These are phyloP conservation scores for Ananas comosus DNA, from an alignment of 176 grass and related monocot species.

Conservation along the genomic window DNA sequence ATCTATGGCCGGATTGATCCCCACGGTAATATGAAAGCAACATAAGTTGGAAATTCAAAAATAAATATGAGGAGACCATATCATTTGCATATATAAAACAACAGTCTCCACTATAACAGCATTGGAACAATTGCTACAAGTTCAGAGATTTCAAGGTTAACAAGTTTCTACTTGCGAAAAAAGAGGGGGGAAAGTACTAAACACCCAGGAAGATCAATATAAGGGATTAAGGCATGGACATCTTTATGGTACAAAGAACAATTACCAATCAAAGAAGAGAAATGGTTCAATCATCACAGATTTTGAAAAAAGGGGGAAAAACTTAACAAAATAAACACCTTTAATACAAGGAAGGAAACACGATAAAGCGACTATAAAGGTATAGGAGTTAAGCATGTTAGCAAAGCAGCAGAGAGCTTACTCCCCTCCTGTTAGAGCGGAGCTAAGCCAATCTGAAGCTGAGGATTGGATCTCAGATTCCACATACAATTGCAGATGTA, in stretches of 20 bases:
- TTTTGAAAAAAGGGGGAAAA: not conserved
- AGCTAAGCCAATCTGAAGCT: conserved; percentile 50
- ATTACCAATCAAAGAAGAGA: not conserved
- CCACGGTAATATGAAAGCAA: too few relatives aligned
- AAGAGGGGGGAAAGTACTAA: too few relatives aligned
- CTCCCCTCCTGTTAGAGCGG: conserved; percentile 31
- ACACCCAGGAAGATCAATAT: conserved; percentile 17
- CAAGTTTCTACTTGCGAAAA: too few relatives aligned
- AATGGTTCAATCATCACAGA: not conserved
- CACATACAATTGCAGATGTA: conserved; percentile 40
- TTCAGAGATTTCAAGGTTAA: too few relatives aligned
- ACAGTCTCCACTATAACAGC: too few relatives aligned
- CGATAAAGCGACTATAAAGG: not conserved
- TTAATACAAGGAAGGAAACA: not conserved
- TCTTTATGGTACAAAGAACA: conserved; percentile 5
- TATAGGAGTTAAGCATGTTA: conserved; percentile 5
- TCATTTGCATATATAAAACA: too few relatives aligned
- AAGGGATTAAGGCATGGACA: not conserved
- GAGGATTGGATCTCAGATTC: conserved; percentile 31
- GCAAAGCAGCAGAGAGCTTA: conserved; percentile 18
- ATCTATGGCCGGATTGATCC: too few relatives aligned
- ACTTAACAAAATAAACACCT: not conserved
- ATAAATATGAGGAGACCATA: too few relatives aligned
- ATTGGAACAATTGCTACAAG: too few relatives aligned
- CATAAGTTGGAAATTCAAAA: too few relatives aligned